Conservation (phyloP, 2,329 filamentous ascomycete genomes). For the Microcyclospora tardicrescens region DNA sequence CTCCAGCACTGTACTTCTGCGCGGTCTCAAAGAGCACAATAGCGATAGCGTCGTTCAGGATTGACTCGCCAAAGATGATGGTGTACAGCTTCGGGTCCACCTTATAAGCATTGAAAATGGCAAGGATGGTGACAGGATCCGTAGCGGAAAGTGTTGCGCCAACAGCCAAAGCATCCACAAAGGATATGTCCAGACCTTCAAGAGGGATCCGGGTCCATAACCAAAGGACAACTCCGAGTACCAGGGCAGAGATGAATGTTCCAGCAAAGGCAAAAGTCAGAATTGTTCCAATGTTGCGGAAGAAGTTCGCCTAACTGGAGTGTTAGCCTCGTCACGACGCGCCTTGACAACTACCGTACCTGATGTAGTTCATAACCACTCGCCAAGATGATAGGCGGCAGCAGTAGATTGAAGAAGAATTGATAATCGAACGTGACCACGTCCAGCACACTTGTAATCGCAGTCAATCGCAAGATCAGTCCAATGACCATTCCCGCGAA, state of each 20-base stretch:
- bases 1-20: constrained; percentile 73
- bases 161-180: constrained; percentile 92
- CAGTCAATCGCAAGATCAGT: constrained; percentile 68
- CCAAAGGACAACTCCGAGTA: constrained; percentile 78
- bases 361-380: constrained; percentile 97
- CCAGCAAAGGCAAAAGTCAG: constrained; percentile 95
- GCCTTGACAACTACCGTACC: constrained; percentile 22
- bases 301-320: constrained; percentile 66
- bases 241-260: constrained; percentile 93
- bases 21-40: constrained; percentile 98
- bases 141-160: constrained; percentile 93
- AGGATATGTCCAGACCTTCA: constrained; percentile 72
- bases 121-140: constrained; percentile 91
- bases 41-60: constrained; percentile 93
- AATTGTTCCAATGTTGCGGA: constrained; percentile 94
- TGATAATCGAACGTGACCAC: constrained; percentile 96
- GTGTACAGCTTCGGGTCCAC: constrained; percentile 98
- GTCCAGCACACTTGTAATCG: constrained; percentile 71
- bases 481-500: constrained; percentile 97
- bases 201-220: constrained; percentile 79
- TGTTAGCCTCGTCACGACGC: background rate
- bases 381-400: constrained; percentile 95
- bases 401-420: constrained; percentile 97
- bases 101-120: constrained; percentile 99
- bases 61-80: constrained; percentile 96